Evolutionary conservation across 2,329 filamentous ascomycete genomes (phyloP).

Genomic region (Escovopsis weberi): DNA sequence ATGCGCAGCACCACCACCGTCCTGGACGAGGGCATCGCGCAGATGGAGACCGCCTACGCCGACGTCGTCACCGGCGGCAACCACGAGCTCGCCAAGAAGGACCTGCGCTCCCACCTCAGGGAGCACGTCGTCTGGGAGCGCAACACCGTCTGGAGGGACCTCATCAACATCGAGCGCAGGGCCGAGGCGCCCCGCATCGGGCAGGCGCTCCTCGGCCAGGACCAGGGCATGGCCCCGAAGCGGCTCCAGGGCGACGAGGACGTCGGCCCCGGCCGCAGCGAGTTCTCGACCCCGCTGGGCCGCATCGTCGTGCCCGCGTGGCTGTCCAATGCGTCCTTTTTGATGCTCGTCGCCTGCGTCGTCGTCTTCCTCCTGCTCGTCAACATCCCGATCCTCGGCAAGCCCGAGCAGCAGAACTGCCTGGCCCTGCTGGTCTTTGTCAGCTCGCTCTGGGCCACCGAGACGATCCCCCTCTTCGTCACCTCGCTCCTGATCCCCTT

Average conservation of each 20-base stretch:
- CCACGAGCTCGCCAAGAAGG: constrained; percentile 58
- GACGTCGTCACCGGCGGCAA: constrained; percentile 74
- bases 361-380: constrained; percentile 62
- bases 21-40: constrained; percentile 56
- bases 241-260: constrained; percentile 76
- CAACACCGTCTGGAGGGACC: constrained; percentile 97
- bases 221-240: constrained; percentile 50
- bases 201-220: constrained; percentile 64
- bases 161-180: constrained; percentile 94
- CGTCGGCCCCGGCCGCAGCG: constrained; percentile 44
- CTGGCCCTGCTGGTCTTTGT: constrained; percentile 88
- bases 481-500: constrained; percentile 91
- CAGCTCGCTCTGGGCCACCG: constrained; percentile 89
- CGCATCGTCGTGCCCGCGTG: constrained; percentile 62
- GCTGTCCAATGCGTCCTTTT: constrained; percentile 71
- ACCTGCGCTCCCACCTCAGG: constrained; percentile 76
- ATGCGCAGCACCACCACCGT: constrained; percentile 52
- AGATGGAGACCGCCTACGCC: constrained; percentile 69
- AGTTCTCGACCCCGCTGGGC: constrained; percentile 67
- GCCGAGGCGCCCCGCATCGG: constrained; percentile 89
- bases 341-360: constrained; percentile 57
- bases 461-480: constrained; percentile 95
- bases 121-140: constrained; percentile 98
- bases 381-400: constrained; percentile 66
- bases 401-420: constrained; percentile 88